Conservation (phyloP, 2,329 filamentous ascomycete species). For the Chlorencoelia australis region DNA sequence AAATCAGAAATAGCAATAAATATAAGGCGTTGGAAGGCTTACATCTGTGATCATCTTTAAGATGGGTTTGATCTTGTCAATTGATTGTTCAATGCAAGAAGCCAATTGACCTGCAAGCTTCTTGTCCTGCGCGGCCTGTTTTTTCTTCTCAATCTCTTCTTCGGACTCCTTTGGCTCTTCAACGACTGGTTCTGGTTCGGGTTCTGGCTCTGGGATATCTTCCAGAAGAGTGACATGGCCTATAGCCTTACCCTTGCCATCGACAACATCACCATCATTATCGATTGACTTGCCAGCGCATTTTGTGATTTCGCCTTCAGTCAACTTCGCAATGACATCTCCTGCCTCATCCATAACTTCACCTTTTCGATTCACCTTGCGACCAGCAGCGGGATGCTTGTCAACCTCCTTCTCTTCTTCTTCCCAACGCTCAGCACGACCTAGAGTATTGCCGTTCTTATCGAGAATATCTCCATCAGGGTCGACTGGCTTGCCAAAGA, state of each 20-base stretch:
- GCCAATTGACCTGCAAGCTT: conserved; percentile 72
- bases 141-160: conserved; percentile 46
- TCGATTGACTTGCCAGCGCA: conserved; percentile 62
- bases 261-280: conserved; percentile 60
- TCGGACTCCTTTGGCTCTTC: conserved; percentile 43
- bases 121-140: conserved; percentile 53
- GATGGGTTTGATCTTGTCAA: conserved; percentile 76
- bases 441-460: conserved; percentile 54
- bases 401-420: conserved; percentile 43
- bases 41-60: conserved; percentile 78
- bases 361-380: conserved; percentile 47
- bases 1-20: too few species aligned
- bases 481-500: conserved; percentile 66
- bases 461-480: conserved; percentile 77
- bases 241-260: conserved; percentile 55
- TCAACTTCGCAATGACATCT: conserved; percentile 55
- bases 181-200: conserved; percentile 29
- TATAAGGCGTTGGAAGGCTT: conserved; percentile 29
- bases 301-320: conserved; percentile 54
- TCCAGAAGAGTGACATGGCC: conserved; percentile 60
- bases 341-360: conserved; percentile 49
- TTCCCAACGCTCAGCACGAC: conserved; percentile 50
- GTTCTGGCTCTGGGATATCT: conserved; percentile 36
- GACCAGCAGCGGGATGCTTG: conserved; percentile 41
- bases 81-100: conserved; percentile 61